Evolutionary conservation across 2,329 filamentous ascomycete genomes (phyloP).

Genomic region (Exophiala calicioides): DNA sequence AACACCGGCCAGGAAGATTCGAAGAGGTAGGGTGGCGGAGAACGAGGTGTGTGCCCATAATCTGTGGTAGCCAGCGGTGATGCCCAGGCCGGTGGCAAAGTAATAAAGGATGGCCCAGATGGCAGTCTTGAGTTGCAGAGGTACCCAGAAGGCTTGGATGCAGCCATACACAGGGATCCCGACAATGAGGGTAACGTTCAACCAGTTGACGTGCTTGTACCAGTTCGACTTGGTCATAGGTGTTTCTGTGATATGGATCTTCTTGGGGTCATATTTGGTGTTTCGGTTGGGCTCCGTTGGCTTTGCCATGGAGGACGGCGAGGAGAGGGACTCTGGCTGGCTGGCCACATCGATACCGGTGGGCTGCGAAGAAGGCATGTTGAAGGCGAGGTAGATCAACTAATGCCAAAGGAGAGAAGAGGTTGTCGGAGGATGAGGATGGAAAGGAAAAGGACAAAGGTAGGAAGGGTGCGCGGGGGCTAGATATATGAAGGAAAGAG

Average conservation of each 20-base stretch:
- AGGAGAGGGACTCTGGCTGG: conserved; percentile 50
- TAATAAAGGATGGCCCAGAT: conserved; percentile 77
- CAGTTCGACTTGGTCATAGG: conserved; percentile 80
- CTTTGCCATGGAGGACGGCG: conserved; percentile 50
- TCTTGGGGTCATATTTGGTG: conserved; percentile 62
- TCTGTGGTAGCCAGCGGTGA: conserved; percentile 77
- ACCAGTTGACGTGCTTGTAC: conserved; percentile 92
- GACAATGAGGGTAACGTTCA: conserved; percentile 80
- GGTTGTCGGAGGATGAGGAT: background rate
- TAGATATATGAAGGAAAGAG: conserved; percentile 14
- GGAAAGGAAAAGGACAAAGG: conserved; percentile 11
- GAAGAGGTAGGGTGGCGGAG: conserved; percentile 72
- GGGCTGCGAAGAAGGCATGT: conserved; percentile 56
- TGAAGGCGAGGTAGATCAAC: conserved; percentile 23
- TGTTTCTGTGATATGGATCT: conserved; percentile 81
- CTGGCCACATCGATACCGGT: conserved; percentile 50
- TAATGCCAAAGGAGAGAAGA: conserved; percentile 4
- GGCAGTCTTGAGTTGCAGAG: conserved; percentile 69
- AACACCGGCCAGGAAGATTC: conserved; percentile 78
- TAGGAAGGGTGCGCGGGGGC: background rate
- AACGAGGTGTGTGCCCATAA: conserved; percentile 86
- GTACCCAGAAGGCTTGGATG: conserved; percentile 75
- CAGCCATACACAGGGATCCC: conserved; percentile 73
- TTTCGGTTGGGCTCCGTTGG: conserved; percentile 55
- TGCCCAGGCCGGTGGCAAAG: conserved; percentile 78